Evolutionary conservation across 2,329 filamentous ascomycete genomes (phyloP), one percentile per base, ranked within the genome.

Genomic region (Colletotrichum gigasporum): DNA sequence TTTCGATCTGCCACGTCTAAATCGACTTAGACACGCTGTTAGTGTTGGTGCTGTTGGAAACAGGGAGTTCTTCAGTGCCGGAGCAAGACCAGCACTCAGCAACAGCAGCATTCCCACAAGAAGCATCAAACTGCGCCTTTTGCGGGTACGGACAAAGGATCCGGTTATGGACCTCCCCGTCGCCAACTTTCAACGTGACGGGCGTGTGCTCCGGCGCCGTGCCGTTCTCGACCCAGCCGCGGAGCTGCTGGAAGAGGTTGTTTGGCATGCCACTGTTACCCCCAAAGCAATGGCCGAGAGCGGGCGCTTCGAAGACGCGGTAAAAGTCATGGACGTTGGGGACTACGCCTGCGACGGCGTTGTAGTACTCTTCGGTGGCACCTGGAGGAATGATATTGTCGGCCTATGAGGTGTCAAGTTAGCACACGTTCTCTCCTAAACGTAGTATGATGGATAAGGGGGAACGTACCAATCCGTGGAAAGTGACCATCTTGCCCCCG

Each of bases 401-500:
- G 3, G 56, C 53, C 71, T 73, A 18, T 26, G 30, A 5, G 2
- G 28, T 2, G 39, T 72, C 1, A 61, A 54, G 66, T 81, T 78
- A 61, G 48, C 34, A n/a, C n/a, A n/a, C n/a, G n/a, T 20, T 5
- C 16, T 3, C 20, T 8, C 20, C 16, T 2, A 24, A 0, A 6
- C 5, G 9, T 35, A 16, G n/a, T 20, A 3, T 39, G 35, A 18
- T 14, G 4, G 1, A 14, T n/a, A 2, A 8, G 4, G 11, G n/a
- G 11, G 14, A 2, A 47, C 41, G 2, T 16, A 61, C 61, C 39
- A 66, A 16, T 2, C 82, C 82, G 60, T 84, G 82, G 70, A 44
- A 52, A 3, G 37, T 47, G 1, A 51, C 32, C 24, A 83, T 74
- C 70, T 81, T 83, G 10, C 79, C 76, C 3, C 81, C 81, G 2